Conservation (phyloP, 306 rosid genomes). For the Begonia masoniana region DNA sequence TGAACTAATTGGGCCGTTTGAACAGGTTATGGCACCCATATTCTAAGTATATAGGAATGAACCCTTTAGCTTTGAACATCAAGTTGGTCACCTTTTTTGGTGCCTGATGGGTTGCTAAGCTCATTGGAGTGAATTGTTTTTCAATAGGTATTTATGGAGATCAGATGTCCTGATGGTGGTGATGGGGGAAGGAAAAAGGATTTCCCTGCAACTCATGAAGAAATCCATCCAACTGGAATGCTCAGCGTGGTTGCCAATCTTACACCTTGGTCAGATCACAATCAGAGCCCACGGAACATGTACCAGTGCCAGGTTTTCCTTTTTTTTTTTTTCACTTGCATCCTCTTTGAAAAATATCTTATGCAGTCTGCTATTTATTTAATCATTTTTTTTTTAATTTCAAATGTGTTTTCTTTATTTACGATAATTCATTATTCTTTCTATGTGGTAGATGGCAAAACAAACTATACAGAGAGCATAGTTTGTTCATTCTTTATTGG, state of each 20-base stretch:
- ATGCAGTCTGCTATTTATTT: constrained; percentile 2
- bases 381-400: neutral
- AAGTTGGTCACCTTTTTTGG: neutral
- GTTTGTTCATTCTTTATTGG: constrained; percentile 2
- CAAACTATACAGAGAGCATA: neutral
- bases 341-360: neutral
- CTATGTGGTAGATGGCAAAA: constrained; percentile 11
- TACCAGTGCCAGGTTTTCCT: constrained; percentile 89
- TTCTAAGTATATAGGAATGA: neutral
- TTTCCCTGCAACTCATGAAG: constrained; percentile 93
- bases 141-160: constrained; percentile 80
- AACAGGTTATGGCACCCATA: constrained; percentile 43
- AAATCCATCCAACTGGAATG: constrained; percentile 95
- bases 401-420: neutral
- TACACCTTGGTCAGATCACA: constrained; percentile 97
- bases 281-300: constrained; percentile 98
- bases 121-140: neutral
- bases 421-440: neutral
- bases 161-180: constrained; percentile 85
- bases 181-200: constrained; percentile 78
- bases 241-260: constrained; percentile 91
- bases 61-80: constrained; percentile 8
- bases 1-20: constrained; percentile 94
- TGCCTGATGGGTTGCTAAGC: neutral
- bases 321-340: neutral